phyloP scores from a whole-genome alignment of 2,329 filamentous ascomycete species.

The Rhynchosporium graminicola region DNA sequence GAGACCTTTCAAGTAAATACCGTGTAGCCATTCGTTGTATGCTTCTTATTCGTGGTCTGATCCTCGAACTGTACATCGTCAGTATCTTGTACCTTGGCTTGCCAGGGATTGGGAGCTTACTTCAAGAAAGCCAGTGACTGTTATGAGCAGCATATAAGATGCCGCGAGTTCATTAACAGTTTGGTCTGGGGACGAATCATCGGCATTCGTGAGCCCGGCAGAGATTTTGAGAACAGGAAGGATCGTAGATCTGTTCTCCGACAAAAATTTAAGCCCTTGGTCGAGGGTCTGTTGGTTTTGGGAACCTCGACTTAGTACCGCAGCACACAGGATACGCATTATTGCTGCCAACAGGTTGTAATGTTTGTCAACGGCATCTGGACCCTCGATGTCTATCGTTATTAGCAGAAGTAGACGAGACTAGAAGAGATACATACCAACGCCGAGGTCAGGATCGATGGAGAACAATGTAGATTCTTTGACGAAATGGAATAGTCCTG shows the following conservation, averaged over 20 bases:
- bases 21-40: conserved; percentile 32
- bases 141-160: conserved; percentile 79
- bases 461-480: conserved; percentile 83
- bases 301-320: conserved; percentile 76
- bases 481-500: conserved; percentile 80
- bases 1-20: conserved; percentile 26
- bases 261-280: conserved; percentile 77
- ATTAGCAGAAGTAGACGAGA: conserved; percentile 19
- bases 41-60: conserved; percentile 32
- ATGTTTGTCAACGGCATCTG: conserved; percentile 39
- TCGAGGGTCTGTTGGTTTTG: conserved; percentile 74
- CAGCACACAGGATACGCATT: conserved; percentile 77
- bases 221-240: conserved; percentile 88
- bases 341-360: conserved; percentile 81
- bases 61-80: conserved; percentile 45
- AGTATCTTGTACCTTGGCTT: conserved; percentile 14
- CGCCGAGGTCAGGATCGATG: conserved; percentile 88
- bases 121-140: conserved; percentile 82
- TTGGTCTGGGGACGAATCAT: conserved; percentile 51
- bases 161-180: conserved; percentile 78
- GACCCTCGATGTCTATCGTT: conserved; percentile 37
- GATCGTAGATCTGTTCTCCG: conserved; percentile 80
- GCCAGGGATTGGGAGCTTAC: conserved; percentile 51
- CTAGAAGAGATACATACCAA: conserved; percentile 48
- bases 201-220: conserved; percentile 67